Evolutionary conservation across 768 basidiomycete genomes (phyloP), one percentile per base, ranked within the genome.

Genomic region (Leccinum pellstonianum): DNA sequence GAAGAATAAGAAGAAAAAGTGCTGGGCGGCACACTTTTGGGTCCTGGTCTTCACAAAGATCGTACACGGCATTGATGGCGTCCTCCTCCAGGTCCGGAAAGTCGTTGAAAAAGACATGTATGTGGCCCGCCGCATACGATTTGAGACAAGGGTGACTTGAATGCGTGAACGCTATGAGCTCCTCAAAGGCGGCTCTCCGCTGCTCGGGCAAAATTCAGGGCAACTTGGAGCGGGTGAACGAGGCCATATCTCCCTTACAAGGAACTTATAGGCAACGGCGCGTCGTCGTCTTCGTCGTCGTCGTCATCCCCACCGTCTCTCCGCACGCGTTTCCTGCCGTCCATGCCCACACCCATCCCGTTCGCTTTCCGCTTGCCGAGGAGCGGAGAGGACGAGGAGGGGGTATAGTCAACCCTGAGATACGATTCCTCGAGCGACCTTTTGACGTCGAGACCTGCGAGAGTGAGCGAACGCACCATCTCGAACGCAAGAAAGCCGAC

Each of bases 401-500:
- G 71, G 2, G 81, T 75, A 60, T 86, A 86, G 60, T 86, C 85
- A 54, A 88, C 90, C 3, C 82, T 79, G 9, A 88, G 75, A 64
- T 84, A 82, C 2, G 86, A 82, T 59, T 91, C 87, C 70, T 91
- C 90, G 38, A 92, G 77, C 3, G 87, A 81, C 64, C 84, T 87
- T 75, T 93, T 93, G 67, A 35, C 33, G 33, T 35, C 33, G 12
- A 35, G 33, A 2, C 93, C 95, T 1, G 91, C 92, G 46, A 96
- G 81, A 0, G 93, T 95, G 52, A 98, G 83, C 3, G 93, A 91
- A 54, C 95, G 88, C 31, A 98, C 95, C 88, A 96, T 95, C 74
- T 98, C 95, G 74, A 96, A 98, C 1, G 93, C 90, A 48, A 98
- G 85, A 77, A 98, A 98, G 23, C 95, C 95, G 66, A 98, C 93